Evolutionary conservation across 257 asterid species (phyloP), one percentile per base, ranked within the genome.

Genomic region (Lavandula angustifolia): DNA sequence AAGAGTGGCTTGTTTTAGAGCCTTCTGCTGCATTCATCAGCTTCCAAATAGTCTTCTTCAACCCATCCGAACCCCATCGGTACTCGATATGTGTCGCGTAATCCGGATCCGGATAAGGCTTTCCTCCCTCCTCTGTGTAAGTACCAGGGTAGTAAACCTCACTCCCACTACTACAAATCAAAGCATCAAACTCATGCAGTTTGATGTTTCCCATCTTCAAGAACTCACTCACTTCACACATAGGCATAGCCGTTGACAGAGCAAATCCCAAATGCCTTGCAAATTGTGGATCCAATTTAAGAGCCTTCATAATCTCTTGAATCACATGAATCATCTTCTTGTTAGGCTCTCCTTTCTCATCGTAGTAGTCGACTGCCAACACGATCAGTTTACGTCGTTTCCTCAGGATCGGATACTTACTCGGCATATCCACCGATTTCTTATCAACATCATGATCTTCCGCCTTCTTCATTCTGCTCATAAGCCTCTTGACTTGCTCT

Each of bases 61-160:
- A 52, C 7, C 97, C 97, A 65, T 85, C 92, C 1, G 80, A 78
- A 60, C 96, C 97, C 98, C 95, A 91, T 46, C 98, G 82, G 47
- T 88, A 91, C 7, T 91, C 95, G 8, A 88, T 83, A 73, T 91
- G 98, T 0, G 92, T 55, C 1, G 85, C 84, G 43, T 91, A 83
- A 70, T 91, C 94, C 1, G 83, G 82, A 63, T 91, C 96, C 0
- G 84, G 87, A 56, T 33, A 67, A 46, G 79, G 79, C 72, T 80
- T 83, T 33, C 84, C 92, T 40, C 74, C 79, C 38, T 73, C 89
- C 65, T 81, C 92, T 0, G 74, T 32, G 29, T 66, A 62, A 60
- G 82, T 69, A 4, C 91, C 86, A 0, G 96, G 95, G 62, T 87
- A 90, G 63, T 82, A 87, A 10, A 90, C 81, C 71, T 90, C 95